Base-by-base conservation (phyloP, 2,329 filamentous ascomycete species). In the Ustilaginoidea virens region DNA sequence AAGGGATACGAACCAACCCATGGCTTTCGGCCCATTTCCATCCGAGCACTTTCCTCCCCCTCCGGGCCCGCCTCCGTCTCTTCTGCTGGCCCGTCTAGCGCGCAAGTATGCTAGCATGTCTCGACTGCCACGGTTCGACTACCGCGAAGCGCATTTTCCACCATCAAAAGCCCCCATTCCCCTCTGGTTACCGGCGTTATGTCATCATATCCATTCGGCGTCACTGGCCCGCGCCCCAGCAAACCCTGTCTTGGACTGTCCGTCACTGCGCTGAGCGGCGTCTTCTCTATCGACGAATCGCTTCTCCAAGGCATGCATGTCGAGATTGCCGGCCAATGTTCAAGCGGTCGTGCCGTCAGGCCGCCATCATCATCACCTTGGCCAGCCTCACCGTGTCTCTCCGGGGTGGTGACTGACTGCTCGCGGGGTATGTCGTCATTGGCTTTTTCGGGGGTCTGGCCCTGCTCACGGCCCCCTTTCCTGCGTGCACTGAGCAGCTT, bases 91-190 rank as follows among this genome's bases (percentile, higher is more conserved):
- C n/a, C n/a, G n/a, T n/a, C n/a, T n/a, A n/a, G n/a, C n/a, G n/a
- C n/a, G n/a, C n/a, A n/a, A n/a, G n/a, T n/a, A n/a, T n/a, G n/a
- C n/a, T 12, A 63, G 39, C 56, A 70, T 23, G 57, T 69, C 48
- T 65, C 63, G 11, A 74, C 61, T 4, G 56, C 56, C 3, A 53
- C 68, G 23, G 51, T 68, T 39, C 55, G 57, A 11, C 50, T 55
- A 20, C 46, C 50, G 25, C 50, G 53, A 36, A 59, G 58, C 16
- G 50, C 53, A 17, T 58, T 55, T 3, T 63, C 61, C 23, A 58
- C 53, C 52, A 72, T 68, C 38, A 76, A 46, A 41, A 69, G 69
- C 0, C 68, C 66, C 71, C 71, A 76, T 47, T 75, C 71, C 5
- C 66, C 66, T 23, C 65, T 57, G 7, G 71, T 75, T 15, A 67